Evolutionary conservation across 768 basidiomycete species (phyloP), one percentile per base, ranked within the genome.

Genomic region (Trametes gibbosa): DNA sequence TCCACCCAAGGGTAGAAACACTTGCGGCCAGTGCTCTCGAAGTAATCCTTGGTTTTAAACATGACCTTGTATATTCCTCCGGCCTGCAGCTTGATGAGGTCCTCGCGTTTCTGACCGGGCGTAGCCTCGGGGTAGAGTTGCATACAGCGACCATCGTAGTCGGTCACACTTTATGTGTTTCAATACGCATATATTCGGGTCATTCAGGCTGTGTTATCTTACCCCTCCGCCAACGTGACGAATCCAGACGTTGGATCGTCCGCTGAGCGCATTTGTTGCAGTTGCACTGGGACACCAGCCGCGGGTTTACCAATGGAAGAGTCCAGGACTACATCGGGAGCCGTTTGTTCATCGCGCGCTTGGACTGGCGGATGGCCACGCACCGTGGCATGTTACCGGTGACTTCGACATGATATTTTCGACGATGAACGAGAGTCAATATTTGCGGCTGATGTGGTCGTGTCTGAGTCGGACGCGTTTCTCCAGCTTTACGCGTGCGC

Each of bases 1-100:
- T 97, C 94, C 6, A 96, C 87, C 81, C 86, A 87, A 3, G 95
- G 95, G 75, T 94, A 96, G 69, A 97, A 96, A 6, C 87, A 88
- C 56, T 82, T 76, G 46, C 84, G 79, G 17, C 77, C 80, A 0
- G 79, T 81, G 24, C 65, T 73, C 37, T 87, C 83, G 68, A 95
- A 95, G 73, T 95, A 95, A 9, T 84, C 81, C 62, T 87, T 86
- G 1, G 90, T 91, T 69, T 85, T 82, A 78, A 97, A 96, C 17
- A 86, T 78, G 64, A 96, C 81, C 74, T 92, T 96, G 76, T 97
- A 97, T 2, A 83, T 73, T 24, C 70, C 69, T 0, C 89, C 90
- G 4, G 81, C 73, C 17, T 74, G 62, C 0, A 92, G 76, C 43
- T 76, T 76, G 10, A 76, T 79, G 7, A 76, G 70, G 42, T 78